Percentiles rank a stretch among this genome's conserved stretches.
Evolutionary conservation across 2,329 filamentous ascomycete genomes (phyloP).

Genomic region (Rutstroemia sp.): DNA sequence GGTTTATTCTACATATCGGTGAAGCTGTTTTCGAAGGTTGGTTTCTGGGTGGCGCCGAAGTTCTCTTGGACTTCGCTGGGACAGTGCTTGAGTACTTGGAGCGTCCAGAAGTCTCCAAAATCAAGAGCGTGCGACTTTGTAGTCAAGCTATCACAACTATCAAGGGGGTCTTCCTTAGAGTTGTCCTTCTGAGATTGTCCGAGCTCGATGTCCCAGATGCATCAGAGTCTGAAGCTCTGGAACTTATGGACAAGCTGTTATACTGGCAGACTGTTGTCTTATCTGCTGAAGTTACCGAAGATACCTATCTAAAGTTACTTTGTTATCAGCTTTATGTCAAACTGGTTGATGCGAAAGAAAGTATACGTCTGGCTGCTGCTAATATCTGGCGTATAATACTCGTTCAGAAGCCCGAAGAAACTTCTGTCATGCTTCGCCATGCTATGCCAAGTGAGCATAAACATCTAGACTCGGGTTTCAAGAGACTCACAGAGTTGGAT

Average conservation of each 20-base stretch:
- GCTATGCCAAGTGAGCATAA: constrained; percentile 64
- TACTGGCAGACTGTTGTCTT: constrained; percentile 96
- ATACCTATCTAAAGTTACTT: constrained; percentile 75
- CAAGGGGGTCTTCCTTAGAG: constrained; percentile 67
- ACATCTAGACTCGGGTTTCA: constrained; percentile 67
- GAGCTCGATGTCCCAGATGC: constrained; percentile 65
- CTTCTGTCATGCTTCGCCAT: constrained; percentile 64
- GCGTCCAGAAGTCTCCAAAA: constrained; percentile 66
- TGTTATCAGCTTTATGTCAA: constrained; percentile 93
- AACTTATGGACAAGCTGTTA: constrained; percentile 75
- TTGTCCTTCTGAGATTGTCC: constrained; percentile 74
- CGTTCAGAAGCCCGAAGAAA: constrained; percentile 86
- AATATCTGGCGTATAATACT: constrained; percentile 87
- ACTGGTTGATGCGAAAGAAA: constrained; percentile 61
- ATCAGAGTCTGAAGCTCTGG: constrained; percentile 53
- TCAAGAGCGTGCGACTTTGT: constrained; percentile 89
- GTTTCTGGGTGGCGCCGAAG: constrained; percentile 84
- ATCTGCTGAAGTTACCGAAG: constrained; percentile 66
- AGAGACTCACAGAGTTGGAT: constrained; percentile 78
- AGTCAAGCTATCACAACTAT: constrained; percentile 74
- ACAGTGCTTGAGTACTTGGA: constrained; percentile 83
- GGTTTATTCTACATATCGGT: constrained; percentile 71
- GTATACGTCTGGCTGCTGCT: constrained; percentile 68
- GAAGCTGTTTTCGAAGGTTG: constrained; percentile 94
- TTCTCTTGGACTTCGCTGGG: constrained; percentile 78